These are phyloP conservation scores for Penicillium paxilli DNA, from an alignment of 495 filamentous ascomycete species.

Conservation along the genomic window DNA sequence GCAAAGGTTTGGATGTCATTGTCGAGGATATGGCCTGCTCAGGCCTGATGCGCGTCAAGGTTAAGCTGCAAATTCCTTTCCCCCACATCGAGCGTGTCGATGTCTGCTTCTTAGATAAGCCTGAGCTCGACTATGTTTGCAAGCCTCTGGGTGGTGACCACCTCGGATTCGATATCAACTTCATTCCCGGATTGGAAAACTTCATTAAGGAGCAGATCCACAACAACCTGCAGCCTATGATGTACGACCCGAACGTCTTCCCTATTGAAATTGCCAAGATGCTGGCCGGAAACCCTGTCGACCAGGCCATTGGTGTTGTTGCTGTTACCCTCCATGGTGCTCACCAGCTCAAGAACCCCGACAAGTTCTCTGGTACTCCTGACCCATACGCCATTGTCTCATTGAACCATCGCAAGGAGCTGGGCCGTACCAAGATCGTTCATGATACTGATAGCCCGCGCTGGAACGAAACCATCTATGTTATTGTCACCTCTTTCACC, in stretches of 20 bases:
- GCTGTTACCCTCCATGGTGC: slow-evolving; percentile 90
- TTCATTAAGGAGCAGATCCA: slow-evolving; percentile 98
- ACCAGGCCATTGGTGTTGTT: slow-evolving; percentile 93
- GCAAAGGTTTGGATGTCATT: slow-evolving; percentile 95
- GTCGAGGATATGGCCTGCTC: slow-evolving; percentile 96
- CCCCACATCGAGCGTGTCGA: slow-evolving; percentile 93
- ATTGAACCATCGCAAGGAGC: slow-evolving; percentile 73
- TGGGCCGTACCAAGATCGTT: slow-evolving; percentile 87
- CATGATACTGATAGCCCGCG: slow-evolving; percentile 81
- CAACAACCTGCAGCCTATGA: slow-evolving; percentile 87
- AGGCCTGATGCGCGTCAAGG: slow-evolving; percentile 92
- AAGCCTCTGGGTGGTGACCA: slow-evolving; percentile 95
- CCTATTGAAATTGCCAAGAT: slow-evolving; percentile 98
- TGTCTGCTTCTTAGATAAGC: slow-evolving; percentile 77
- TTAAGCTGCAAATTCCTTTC: slow-evolving; percentile 94
- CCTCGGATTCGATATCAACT: slow-evolving; percentile 98
- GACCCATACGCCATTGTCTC: slow-evolving; percentile 92
- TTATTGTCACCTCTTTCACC: slow-evolving; percentile 86
- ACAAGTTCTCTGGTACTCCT: slow-evolving; percentile 88
- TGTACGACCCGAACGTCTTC: slow-evolving; percentile 97
- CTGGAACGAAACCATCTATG: slow-evolving; percentile 95
- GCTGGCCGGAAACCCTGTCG: slow-evolving; percentile 90
- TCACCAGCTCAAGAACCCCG: slow-evolving; percentile 88
- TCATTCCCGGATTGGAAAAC: slow-evolving; percentile 87
- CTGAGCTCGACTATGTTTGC: slow-evolving; percentile 90